Evolutionary conservation across 306 rosid genomes (phyloP).

Genomic region (Biancaea sappan): DNA sequence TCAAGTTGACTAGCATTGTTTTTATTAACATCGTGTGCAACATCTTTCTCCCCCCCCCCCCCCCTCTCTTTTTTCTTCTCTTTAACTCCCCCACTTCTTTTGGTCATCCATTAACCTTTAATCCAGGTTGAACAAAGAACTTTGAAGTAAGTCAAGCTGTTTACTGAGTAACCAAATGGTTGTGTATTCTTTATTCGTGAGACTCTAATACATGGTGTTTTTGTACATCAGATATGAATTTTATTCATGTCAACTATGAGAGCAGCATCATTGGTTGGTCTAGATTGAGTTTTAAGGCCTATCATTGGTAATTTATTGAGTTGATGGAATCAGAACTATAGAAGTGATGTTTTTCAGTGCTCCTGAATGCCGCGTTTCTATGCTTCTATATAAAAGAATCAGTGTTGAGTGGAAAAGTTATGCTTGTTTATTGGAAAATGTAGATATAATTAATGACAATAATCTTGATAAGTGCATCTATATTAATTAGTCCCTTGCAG

Average conservation of each 20-base stretch:
- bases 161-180: conserved; percentile 14
- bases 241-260: conserved; percentile 15
- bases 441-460: conserved; percentile 17
- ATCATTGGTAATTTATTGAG: conserved; percentile 9
- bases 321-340: not conserved
- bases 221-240: not conserved
- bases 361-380: conserved; percentile 21
- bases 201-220: not conserved
- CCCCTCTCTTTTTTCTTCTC: conserved; percentile 27
- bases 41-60: no score
- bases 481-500: no score
- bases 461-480: conserved; percentile 1
- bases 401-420: conserved; percentile 2
- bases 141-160: conserved; percentile 15
- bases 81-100: conserved; percentile 18
- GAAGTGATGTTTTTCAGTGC: conserved; percentile 15
- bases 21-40: conserved; percentile 19
- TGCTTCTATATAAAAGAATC: conserved; percentile 14
- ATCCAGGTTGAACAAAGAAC: conserved; percentile 20
- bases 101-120: conserved; percentile 7
- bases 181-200: conserved; percentile 18
- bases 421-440: not conserved
- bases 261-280: conserved; percentile 4
- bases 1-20: conserved; percentile 25
- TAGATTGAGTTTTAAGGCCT: conserved; percentile 13